Conservation (phyloP, 257 asterid species). For the Solanum okadae region DNA sequence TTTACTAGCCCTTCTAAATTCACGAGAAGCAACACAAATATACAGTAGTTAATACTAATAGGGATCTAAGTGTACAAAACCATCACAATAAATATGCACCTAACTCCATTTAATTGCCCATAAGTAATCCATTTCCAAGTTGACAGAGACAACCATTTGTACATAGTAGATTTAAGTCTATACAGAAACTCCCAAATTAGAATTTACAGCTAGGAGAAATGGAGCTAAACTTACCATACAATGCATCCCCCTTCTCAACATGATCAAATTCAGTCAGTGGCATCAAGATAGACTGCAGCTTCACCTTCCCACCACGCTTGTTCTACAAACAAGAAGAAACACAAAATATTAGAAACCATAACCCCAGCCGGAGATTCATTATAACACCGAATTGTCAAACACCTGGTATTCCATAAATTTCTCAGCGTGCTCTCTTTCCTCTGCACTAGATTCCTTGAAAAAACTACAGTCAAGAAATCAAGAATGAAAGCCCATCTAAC, state of each 20-base stretch:
- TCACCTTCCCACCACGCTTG: slow-evolving; percentile 70
- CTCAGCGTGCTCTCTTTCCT: slow-evolving; percentile 80
- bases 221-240: slow-evolving; percentile 40
- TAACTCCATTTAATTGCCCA: not conserved
- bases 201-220: not conserved
- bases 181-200: not conserved
- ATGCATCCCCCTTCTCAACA: slow-evolving; percentile 74
- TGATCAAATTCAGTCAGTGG: slow-evolving; percentile 70
- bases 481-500: not conserved
- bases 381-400: not conserved
- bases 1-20: not conserved
- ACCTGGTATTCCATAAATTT: slow-evolving; percentile 80
- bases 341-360: not conserved
- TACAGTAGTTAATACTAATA: not conserved
- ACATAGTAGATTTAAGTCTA: not conserved
- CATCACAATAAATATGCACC: not conserved
- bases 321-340: slow-evolving; percentile 18
- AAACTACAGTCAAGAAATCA: slow-evolving; percentile 21
- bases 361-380: not conserved
- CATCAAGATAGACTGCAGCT: slow-evolving; percentile 58
- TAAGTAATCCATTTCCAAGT: slow-evolving; percentile 16
- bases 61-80: not conserved
- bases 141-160: slow-evolving; percentile 6
- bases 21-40: not conserved
- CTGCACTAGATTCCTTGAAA: slow-evolving; percentile 71